phyloP scores from a whole-genome alignment of 2,329 filamentous ascomycete species.

The Fusarium miscanthi region DNA sequence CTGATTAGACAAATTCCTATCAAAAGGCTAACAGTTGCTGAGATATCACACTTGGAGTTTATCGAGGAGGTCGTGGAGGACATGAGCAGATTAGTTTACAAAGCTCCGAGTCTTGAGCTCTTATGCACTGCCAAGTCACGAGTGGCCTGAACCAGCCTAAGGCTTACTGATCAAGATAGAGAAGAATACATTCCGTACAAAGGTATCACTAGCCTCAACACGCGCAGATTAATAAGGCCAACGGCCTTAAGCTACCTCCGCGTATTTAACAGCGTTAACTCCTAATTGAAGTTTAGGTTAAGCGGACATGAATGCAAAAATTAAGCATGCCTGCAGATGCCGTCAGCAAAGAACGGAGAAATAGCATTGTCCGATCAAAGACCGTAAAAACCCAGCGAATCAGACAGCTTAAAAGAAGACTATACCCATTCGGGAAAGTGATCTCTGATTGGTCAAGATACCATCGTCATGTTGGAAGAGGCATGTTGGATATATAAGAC shows the following conservation, averaged over 20 bases:
- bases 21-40: neutral
- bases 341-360: neutral
- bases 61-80: neutral
- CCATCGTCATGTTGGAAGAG: neutral
- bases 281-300: neutral
- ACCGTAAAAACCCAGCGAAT: constrained; percentile 5
- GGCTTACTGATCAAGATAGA: neutral
- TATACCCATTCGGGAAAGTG: neutral
- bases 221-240: neutral
- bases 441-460: constrained; percentile 21
- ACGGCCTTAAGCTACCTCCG: constrained; percentile 25
- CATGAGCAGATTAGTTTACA: neutral
- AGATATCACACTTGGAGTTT: neutral
- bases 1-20: neutral
- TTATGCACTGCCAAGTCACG: neutral
- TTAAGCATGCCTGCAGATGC: neutral
- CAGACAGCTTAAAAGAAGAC: accelerated
- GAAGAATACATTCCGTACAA: neutral
- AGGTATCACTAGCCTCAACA: too few species aligned
- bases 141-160: too few species aligned
- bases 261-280: neutral
- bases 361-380: neutral
- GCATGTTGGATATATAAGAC: constrained; percentile 20
- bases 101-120: accelerated
- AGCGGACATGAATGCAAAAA: too few species aligned